phyloP scores from a whole-genome alignment of 2,329 filamentous ascomycete genomes.

The Anthostomella pinea region DNA sequence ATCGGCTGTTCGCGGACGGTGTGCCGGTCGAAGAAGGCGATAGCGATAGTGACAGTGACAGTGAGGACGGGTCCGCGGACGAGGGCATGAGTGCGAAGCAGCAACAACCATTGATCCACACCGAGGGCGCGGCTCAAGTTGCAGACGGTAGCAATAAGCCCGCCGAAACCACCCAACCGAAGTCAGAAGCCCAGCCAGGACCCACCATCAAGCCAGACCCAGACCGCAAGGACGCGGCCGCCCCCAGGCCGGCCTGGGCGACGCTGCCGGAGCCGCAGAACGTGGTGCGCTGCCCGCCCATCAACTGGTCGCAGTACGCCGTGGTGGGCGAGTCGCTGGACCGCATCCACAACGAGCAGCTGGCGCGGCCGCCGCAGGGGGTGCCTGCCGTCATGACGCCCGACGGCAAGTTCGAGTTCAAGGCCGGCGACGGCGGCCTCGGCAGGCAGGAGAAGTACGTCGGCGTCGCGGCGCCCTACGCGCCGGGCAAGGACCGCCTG shows the following conservation, averaged over 20 bases:
- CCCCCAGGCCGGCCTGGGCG: constrained; percentile 47
- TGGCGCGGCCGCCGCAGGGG: constrained; percentile 59
- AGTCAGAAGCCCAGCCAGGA: constrained; percentile 1
- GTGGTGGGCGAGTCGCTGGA: constrained; percentile 83
- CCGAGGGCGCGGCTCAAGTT: no score
- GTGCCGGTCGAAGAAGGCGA: constrained; percentile 23
- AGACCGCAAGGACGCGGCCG: background rate
- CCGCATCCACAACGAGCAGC: constrained; percentile 78
- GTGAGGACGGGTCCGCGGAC: constrained; percentile 28
- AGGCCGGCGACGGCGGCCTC: constrained; percentile 34
- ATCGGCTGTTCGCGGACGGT: constrained; percentile 23
- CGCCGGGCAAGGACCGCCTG: constrained; percentile 50
- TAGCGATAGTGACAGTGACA: constrained; percentile 18
- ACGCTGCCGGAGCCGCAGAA: constrained; percentile 75
- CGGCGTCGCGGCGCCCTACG: constrained; percentile 57
- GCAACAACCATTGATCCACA: background rate
- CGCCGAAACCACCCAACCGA: background rate
- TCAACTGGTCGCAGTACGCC: constrained; percentile 95
- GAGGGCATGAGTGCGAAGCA: constrained; percentile 13
- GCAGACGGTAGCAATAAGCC: background rate
- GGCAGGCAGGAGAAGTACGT: constrained; percentile 43
- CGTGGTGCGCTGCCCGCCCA: constrained; percentile 78
- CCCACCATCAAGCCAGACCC: constrained; percentile 3
- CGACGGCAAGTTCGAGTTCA: constrained; percentile 51
- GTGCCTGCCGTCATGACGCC: constrained; percentile 43